Conservation (phyloP, 176 grass and related monocot genomes). For the Tillandsia leiboldiana region DNA sequence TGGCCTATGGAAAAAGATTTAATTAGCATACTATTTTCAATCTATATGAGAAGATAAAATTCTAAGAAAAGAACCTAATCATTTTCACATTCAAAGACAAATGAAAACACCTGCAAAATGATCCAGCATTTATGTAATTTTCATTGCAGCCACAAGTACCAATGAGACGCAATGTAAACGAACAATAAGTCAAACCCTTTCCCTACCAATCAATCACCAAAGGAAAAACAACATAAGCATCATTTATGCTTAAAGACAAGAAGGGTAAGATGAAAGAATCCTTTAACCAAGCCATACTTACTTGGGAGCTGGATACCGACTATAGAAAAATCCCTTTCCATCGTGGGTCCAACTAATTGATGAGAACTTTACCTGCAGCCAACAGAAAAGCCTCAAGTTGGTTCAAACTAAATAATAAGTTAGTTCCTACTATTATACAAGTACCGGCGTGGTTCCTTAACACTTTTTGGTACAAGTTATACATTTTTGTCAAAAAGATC, state of each 20-base stretch:
- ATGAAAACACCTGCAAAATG: slow-evolving; percentile 75
- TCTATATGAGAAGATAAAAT: no score
- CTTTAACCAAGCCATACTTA: slow-evolving; percentile 18
- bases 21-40: no score
- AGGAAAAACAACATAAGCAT: slow-evolving; percentile 5
- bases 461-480: no score
- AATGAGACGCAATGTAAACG: slow-evolving; percentile 20
- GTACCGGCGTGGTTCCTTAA: no score
- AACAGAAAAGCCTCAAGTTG: slow-evolving; percentile 3
- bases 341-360: slow-evolving; percentile 83
- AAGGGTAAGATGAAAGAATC: background rate
- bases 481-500: no score
- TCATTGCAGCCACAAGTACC: slow-evolving; percentile 8
- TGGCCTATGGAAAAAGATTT: no score
- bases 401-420: slow-evolving; percentile 18
- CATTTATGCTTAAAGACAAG: background rate
- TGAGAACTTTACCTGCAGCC: slow-evolving; percentile 80
- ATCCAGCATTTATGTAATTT: slow-evolving; percentile 31
- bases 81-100: slow-evolving; percentile 49
- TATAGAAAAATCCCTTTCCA: slow-evolving; percentile 88
- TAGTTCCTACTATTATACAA: background rate
- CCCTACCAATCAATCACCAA: slow-evolving; percentile 27
- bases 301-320: slow-evolving; percentile 76
- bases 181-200: slow-evolving; percentile 72
- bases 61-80: no score